Evolutionary conservation across 169 alveolate species (phyloP).

Genomic region (Plasmodium berghei): DNA sequence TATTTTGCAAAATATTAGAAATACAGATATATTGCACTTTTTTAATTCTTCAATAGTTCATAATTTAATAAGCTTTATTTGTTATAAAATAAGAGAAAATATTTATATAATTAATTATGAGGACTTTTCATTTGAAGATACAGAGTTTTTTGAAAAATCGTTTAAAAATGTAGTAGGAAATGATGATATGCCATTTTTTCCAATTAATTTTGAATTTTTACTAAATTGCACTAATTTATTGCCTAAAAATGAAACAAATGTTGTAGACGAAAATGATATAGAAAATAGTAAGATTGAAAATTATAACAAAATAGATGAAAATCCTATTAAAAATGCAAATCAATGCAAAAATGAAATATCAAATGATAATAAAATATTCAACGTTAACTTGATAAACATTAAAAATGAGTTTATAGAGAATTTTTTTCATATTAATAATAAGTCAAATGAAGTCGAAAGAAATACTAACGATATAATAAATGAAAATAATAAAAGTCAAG

Average conservation of each 20-base stretch:
- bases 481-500: neutral
- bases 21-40: slow-evolving; percentile 42
- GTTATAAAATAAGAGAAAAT: slow-evolving; percentile 38
- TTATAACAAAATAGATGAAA: neutral
- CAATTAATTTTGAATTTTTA: slow-evolving; percentile 36
- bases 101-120: slow-evolving; percentile 29
- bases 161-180: slow-evolving; percentile 15
- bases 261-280: neutral
- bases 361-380: neutral
- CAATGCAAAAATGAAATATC: neutral
- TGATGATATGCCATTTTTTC: slow-evolving; percentile 23
- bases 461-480: slow-evolving; percentile 1
- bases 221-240: slow-evolving; percentile 20
- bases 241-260: neutral
- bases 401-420: slow-evolving; percentile 53
- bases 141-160: slow-evolving; percentile 13
- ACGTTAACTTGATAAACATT: slow-evolving; percentile 22
- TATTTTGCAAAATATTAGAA: slow-evolving; percentile 4
- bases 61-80: slow-evolving; percentile 37
- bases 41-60: slow-evolving; percentile 68
- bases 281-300: neutral
- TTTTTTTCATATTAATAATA: slow-evolving; percentile 31
- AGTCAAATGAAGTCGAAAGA: slow-evolving; percentile 11
- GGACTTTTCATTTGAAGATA: slow-evolving; percentile 45
- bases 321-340: neutral